Evolutionary conservation across 2,329 filamentous ascomycete genomes (phyloP).

Genomic region (Pochonia chlamydosporia): DNA sequence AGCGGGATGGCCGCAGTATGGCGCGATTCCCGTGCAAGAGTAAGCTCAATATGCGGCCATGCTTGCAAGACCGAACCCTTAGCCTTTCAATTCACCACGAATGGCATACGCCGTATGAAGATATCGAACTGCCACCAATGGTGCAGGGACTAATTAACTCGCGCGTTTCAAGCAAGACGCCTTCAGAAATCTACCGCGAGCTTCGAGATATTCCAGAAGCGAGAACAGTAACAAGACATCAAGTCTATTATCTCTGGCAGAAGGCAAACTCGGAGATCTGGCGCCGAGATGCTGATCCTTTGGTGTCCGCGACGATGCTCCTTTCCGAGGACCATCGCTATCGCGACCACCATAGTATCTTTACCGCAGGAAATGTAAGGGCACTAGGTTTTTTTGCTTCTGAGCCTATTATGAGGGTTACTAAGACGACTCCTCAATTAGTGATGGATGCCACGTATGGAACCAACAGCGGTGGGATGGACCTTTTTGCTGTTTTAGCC

Average conservation of each 20-base stretch:
- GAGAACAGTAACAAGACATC: no score
- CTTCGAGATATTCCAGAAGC: no score
- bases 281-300: no score
- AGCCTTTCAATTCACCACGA: not conserved
- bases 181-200: not conserved
- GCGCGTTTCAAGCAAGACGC: not conserved
- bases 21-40: not conserved
- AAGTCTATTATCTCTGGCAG: no score
- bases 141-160: not conserved
- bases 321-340: not conserved
- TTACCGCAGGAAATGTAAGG: no score
- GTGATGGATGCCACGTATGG: not conserved
- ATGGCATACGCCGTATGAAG: not conserved
- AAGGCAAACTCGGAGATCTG: no score
- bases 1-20: no score
- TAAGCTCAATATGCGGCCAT: not conserved
- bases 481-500: not conserved
- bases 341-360: not conserved
- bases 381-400: not conserved
- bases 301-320: no score
- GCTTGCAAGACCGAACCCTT: not conserved
- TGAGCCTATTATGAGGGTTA: not conserved
- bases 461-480: not conserved
- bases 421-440: not conserved
- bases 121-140: not conserved